Percentiles rank a stretch among this genome's conserved stretches.
These are phyloP conservation scores for Ceratobasidium sp. DNA, from an alignment of 1,284 basidiomycete genomes.

Conservation along the genomic window DNA sequence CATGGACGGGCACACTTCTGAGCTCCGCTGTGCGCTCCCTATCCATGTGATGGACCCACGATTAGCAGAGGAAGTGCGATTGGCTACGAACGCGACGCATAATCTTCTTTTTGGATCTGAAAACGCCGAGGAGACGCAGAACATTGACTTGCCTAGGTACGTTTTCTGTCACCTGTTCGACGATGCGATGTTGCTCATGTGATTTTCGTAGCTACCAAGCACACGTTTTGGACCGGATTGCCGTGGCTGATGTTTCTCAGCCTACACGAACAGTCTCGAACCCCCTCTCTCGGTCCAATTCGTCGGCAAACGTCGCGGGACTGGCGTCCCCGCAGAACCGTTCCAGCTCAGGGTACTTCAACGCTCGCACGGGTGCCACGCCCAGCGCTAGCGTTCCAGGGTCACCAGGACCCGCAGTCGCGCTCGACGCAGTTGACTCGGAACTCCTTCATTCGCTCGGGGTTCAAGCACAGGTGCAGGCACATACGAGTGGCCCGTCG, in stretches of 20 bases:
- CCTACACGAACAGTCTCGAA: conserved; percentile 35
- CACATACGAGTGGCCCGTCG: conserved; percentile 50
- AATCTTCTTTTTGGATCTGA: conserved; percentile 71
- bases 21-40: conserved; percentile 91
- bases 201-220: conserved; percentile 47
- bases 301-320: conserved; percentile 29
- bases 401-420: conserved; percentile 31
- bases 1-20: conserved; percentile 89
- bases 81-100: conserved; percentile 78
- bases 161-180: conserved; percentile 49
- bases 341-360: conserved; percentile 56
- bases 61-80: conserved; percentile 80
- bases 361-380: conserved; percentile 48
- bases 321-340: conserved; percentile 55
- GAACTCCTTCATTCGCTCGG: conserved; percentile 81
- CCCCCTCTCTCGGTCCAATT: conserved; percentile 25
- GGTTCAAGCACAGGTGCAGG: conserved; percentile 54
- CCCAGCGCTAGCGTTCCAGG: conserved; percentile 26
- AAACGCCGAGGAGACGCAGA: conserved; percentile 66
- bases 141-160: conserved; percentile 85
- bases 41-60: conserved; percentile 82
- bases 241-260: conserved; percentile 37
- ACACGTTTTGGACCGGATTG: conserved; percentile 44
- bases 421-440: conserved; percentile 84
- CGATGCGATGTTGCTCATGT: neutral